phyloP scores from a whole-genome alignment of 1,139 yeast species.

The Suhomyces maxii region DNA sequence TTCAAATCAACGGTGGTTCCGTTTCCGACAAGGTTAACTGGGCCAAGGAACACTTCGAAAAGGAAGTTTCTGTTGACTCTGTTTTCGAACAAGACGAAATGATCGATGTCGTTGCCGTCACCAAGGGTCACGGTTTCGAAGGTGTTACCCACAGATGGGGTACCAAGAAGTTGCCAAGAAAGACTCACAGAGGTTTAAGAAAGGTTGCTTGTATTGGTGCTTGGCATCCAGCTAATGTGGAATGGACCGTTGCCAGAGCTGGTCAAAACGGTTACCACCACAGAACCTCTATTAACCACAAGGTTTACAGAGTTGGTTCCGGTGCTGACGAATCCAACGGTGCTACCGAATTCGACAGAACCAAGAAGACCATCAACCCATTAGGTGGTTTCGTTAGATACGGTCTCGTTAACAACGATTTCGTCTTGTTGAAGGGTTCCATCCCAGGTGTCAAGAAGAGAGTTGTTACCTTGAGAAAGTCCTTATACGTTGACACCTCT shows the following conservation, averaged over 20 bases:
- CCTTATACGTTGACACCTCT: conserved; percentile 95
- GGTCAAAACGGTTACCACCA: conserved; percentile 99
- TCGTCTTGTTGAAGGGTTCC: conserved; percentile 96
- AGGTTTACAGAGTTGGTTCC: conserved; percentile 98
- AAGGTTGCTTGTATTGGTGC: conserved; percentile 99
- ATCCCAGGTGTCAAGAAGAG: conserved; percentile 99
- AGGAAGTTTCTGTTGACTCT: conserved; percentile 92
- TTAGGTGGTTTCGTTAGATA: conserved; percentile 99
- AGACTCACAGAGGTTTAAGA: conserved; percentile 99
- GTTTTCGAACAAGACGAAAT: conserved; percentile 98
- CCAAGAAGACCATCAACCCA: conserved; percentile 99
- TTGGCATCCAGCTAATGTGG: conserved; percentile 99
- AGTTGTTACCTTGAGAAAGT: conserved; percentile 97
- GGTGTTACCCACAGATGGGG: conserved; percentile 99
- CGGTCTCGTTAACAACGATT: conserved; percentile 98
- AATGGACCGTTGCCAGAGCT: conserved; percentile 99
- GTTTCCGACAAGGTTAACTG: conserved; percentile 95
- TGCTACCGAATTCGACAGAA: conserved; percentile 98
- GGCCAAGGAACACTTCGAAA: conserved; percentile 99
- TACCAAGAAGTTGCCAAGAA: conserved; percentile 99
- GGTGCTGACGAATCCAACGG: conserved; percentile 93
- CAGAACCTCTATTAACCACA: conserved; percentile 99
- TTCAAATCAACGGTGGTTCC: conserved; percentile 99
- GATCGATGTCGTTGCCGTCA: conserved; percentile 98
- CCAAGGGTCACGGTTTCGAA: conserved; percentile 99